A percentile compares a stretch with the other conserved stretches of the same genome.
Evolutionary conservation across 495 filamentous ascomycete species (phyloP).

Genomic region (Penicillium subrubescens): DNA sequence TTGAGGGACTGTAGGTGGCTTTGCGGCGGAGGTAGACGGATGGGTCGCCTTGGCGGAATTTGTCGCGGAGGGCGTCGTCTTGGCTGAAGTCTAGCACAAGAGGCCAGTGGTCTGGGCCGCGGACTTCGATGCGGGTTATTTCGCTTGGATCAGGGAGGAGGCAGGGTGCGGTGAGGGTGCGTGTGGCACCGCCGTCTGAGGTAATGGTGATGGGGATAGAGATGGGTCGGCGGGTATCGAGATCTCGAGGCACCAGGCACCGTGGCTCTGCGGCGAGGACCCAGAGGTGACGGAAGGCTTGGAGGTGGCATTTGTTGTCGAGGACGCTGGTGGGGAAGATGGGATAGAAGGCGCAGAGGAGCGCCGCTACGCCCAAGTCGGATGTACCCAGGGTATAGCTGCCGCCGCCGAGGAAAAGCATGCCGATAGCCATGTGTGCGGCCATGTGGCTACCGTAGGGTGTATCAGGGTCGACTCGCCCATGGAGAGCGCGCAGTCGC

Average conservation of each 20-base stretch:
- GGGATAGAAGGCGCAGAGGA: slow-evolving; percentile 92
- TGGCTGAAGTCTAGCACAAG: slow-evolving; percentile 75
- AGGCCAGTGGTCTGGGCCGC: slow-evolving; percentile 78
- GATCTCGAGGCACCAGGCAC: slow-evolving; percentile 82
- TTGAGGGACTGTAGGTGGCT: slow-evolving; percentile 63
- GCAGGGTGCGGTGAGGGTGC: slow-evolving; percentile 66
- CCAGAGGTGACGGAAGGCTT: slow-evolving; percentile 98
- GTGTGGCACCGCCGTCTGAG: slow-evolving; percentile 48
- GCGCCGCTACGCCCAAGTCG: slow-evolving; percentile 78
- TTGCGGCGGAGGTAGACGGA: slow-evolving; percentile 81
- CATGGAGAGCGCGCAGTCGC: slow-evolving; percentile 84
- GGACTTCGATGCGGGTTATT: slow-evolving; percentile 67
- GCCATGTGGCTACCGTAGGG: slow-evolving; percentile 94
- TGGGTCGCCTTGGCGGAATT: slow-evolving; percentile 70
- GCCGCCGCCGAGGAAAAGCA: slow-evolving; percentile 88
- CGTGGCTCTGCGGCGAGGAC: slow-evolving; percentile 88
- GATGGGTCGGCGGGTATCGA: slow-evolving; percentile 77
- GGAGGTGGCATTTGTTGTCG: slow-evolving; percentile 91
- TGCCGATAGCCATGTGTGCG: slow-evolving; percentile 85
- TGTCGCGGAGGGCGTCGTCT: slow-evolving; percentile 61
- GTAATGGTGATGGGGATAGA: slow-evolving; percentile 67
- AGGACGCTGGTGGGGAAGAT: slow-evolving; percentile 85
- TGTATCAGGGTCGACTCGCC: slow-evolving; percentile 79
- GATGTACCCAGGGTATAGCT: slow-evolving; percentile 91
- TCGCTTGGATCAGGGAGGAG: slow-evolving; percentile 78